Conservation (phyloP, 1,139 yeast genomes). For the Suhomyces wounanorum region DNA sequence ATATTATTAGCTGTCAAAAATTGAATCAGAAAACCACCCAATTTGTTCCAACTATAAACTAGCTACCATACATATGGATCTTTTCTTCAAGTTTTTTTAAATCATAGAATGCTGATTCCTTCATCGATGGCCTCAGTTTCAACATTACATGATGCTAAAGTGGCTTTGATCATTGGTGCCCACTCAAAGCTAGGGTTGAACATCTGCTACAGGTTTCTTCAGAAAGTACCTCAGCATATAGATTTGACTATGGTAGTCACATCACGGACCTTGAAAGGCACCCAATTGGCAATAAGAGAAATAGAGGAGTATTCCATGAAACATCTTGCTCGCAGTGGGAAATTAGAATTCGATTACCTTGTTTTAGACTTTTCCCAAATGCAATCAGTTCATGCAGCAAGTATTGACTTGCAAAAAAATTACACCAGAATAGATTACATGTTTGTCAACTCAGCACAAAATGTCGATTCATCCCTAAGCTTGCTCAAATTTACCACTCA, state of each 20-base stretch:
- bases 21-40: not conserved
- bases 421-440: slow-evolving; percentile 72
- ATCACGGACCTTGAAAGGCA: slow-evolving; percentile 84
- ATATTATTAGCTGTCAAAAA: not conserved
- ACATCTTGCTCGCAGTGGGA: slow-evolving; percentile 38
- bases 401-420: slow-evolving; percentile 63
- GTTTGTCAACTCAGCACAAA: slow-evolving; percentile 87
- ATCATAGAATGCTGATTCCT: slow-evolving; percentile 1
- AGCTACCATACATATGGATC: not conserved
- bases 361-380: slow-evolving; percentile 84
- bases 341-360: slow-evolving; percentile 81
- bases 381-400: slow-evolving; percentile 79
- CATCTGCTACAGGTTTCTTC: slow-evolving; percentile 76
- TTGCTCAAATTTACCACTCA: slow-evolving; percentile 77
- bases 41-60: not conserved
- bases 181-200: slow-evolving; percentile 80
- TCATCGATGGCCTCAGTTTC: slow-evolving; percentile 1
- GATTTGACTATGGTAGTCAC: slow-evolving; percentile 84
- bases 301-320: slow-evolving; percentile 55
- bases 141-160: slow-evolving; percentile 25
- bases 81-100: not conserved
- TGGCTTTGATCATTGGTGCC: slow-evolving; percentile 48
- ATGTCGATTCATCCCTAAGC: slow-evolving; percentile 82
- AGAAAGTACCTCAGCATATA: slow-evolving; percentile 50
- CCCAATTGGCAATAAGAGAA: slow-evolving; percentile 67